phyloP scores from a whole-genome alignment of 208 protist species.

The Trypanosoma avium region DNA sequence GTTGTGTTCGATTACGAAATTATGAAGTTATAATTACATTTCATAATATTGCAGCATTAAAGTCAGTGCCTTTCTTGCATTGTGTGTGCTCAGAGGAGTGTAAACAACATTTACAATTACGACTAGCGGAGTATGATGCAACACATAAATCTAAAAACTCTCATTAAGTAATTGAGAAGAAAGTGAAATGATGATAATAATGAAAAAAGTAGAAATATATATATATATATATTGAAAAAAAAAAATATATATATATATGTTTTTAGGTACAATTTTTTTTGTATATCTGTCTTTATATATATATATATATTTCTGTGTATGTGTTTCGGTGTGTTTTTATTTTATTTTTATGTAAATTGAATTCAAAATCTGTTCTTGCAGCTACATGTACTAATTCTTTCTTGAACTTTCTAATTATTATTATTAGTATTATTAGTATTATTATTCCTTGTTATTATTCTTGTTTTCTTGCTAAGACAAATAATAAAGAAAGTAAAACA shows the following conservation, averaged over 20 bases:
- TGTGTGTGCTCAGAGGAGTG: constrained; percentile 69
- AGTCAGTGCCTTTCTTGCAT: constrained; percentile 62
- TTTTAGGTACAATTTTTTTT: not conserved
- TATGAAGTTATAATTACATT: constrained; percentile 62
- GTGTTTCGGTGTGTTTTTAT: too few relatives aligned
- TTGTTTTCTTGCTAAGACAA: too few relatives aligned
- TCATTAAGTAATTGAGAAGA: not conserved
- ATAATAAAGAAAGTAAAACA: constrained; percentile 1
- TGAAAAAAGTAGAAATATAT: too few relatives aligned
- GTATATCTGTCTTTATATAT: not conserved
- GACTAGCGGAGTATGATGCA: constrained; percentile 54
- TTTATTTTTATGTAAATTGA: too few relatives aligned
- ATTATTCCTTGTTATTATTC: too few relatives aligned
- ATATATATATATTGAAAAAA: too few relatives aligned
- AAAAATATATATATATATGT: too few relatives aligned
- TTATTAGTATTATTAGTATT: too few relatives aligned
- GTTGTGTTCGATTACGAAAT: constrained; percentile 55
- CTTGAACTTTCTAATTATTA: too few relatives aligned
- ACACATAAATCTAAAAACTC: not conserved
- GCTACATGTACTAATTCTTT: too few relatives aligned
- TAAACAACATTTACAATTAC: constrained; percentile 39
- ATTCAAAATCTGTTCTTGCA: too few relatives aligned
- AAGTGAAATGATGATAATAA: not conserved
- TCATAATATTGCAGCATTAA: constrained; percentile 39
- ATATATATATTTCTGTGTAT: too few relatives aligned